These are phyloP conservation scores for Chenopodium album DNA, from an alignment of 148 eudicot genomes.

Conservation along the genomic window DNA sequence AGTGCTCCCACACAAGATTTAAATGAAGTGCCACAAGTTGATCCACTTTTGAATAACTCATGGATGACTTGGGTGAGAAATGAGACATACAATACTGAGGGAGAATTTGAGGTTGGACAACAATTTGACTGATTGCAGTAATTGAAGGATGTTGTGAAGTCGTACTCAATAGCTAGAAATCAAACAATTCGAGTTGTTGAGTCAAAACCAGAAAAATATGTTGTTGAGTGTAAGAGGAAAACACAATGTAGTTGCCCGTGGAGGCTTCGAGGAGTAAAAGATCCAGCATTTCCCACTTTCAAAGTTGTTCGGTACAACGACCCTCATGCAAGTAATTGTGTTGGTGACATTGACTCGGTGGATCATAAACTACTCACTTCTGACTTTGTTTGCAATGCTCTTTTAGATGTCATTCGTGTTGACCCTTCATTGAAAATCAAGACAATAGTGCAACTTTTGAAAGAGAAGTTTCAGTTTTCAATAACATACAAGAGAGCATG, in stretches of 20 bases:
- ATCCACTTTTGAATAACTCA: neutral
- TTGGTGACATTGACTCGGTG: neutral
- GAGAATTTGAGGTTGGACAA: neutral
- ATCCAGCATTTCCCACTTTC: neutral
- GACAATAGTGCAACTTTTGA: neutral
- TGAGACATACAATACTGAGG: too few relatives aligned
- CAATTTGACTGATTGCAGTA: neutral
- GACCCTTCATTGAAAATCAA: neutral
- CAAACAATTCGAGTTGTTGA: neutral
- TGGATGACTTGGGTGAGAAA: constrained; percentile 1
- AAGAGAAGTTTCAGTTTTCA: neutral
- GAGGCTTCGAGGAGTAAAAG: neutral
- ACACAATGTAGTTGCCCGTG: neutral
- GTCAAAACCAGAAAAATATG: neutral
- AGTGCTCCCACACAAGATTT: too few relatives aligned
- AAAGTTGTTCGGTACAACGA: neutral
- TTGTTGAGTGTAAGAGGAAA: neutral
- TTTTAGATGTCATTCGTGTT: neutral
- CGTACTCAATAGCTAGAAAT: neutral
- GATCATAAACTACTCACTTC: neutral
- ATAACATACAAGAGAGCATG: neutral
- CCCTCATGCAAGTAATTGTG: neutral
- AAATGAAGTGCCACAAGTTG: too few relatives aligned
- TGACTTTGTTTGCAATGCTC: neutral
- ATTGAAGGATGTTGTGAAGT: neutral